Evolutionary conservation across 352 stramenopile genomes (phyloP), one percentile per base, ranked within the genome.

Genomic region (Plasmopara muralis): DNA sequence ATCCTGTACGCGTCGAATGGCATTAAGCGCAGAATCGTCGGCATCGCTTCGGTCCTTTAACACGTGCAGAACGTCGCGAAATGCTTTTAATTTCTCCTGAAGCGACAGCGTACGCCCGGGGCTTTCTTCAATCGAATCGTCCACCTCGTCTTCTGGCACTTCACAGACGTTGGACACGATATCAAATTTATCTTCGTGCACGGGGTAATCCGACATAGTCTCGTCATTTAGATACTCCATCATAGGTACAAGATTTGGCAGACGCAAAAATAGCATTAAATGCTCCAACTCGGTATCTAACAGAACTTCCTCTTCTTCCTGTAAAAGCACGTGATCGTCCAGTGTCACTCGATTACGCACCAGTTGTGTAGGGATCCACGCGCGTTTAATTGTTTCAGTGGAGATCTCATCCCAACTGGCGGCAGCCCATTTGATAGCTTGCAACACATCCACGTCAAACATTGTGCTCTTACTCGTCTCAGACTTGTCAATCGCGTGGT

Each of bases 131-230:
- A 64, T 58, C 1, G 71, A 61, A 9, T 87, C 79, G 3, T 84
- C 68, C 4, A 83, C 62, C 8, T 87, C 78, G 25, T 89, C 79
- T 47, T 88, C 78, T 0, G 75, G 71, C 9, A 89, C 73, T 37
- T 89, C 75, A 41, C 79, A 78, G 1, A 68, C 45, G 20, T 68
- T 75, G 44, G 86, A 70, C 14, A 92, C 68, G n/a, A 87, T 64
- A 30, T 93, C 82, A 16, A 93, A 89, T 48, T 87, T 88, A 50
- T 93, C 82, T 62, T 89, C 82, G 45, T 93, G 78, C 49, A 90
- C 66, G 7, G 71, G 72, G 42, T 87, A 80, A 28, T 88, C 72
- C 28, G 74, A 81, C 47, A 79, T 71, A 5, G 50, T 66, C 25
- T 93, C 78, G 50, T 89, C 82, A 46, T 89, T 80, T 15, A 90